Evolutionary conservation across 208 protist species (phyloP), one percentile per base, ranked within the genome.

Genomic region (Phytomonas serpens): DNA sequence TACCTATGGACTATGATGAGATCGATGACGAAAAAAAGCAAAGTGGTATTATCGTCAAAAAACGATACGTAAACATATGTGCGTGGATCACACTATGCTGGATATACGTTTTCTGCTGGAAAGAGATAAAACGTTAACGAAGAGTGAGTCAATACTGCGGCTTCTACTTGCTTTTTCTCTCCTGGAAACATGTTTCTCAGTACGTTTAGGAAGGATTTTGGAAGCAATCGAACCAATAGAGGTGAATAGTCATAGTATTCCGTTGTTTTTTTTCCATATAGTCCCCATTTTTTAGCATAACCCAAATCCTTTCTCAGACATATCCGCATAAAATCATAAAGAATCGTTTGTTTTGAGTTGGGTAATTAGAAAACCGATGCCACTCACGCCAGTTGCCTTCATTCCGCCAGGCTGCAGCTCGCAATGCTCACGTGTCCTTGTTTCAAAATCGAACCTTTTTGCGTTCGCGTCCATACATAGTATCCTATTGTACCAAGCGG

Each of bases 361-460:
- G 30, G 4, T 10, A 32, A 38, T 69, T 47, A 51, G 29, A 69
- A 9, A 64, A 31, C 72, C 10, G 3, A 94, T 95, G 90, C 85
- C 87, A 16, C 77, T 95, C 38, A 88, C 74, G 61, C 82, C 81
- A 13, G 74, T 93, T 31, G 86, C 88, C 27, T 78, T 83, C 64
- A 72, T 93, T 61, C 73, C 88, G 7, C 81, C 83, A 13, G 90
- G 90, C 33, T 93, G 86, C 80, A 90, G 79, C 63, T 78, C 78
- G 57, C 80, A 80, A 65, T 89, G 84, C 66, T 66, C 71, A 47
- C 72, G 74, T 52, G 86, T 79, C 63, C 81, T 95, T 61, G 74
- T 85, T 42, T 76, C 78, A 37, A 81, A 80, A 67, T 63, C 81
- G 0, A 83, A 85, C 61, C 77, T 71, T 42, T 90, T 93, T 52